These are phyloP conservation scores for Dimocarpus longan DNA, from an alignment of 345 rosid genomes.

Conservation along the genomic window DNA sequence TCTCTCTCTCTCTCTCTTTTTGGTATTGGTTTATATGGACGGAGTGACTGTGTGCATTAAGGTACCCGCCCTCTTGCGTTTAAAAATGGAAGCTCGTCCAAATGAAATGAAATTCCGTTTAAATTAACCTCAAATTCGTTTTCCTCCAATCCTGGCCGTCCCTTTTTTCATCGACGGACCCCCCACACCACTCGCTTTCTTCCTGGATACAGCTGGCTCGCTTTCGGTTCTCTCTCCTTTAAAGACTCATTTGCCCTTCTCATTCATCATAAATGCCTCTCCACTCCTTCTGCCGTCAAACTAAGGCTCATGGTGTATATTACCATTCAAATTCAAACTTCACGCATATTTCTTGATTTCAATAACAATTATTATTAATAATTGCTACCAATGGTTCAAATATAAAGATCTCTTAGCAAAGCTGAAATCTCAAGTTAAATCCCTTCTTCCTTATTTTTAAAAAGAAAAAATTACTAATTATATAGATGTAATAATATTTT, in stretches of 20 bases:
- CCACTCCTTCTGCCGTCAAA: not conserved
- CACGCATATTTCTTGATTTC: too few relatives aligned
- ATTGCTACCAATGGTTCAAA: too few relatives aligned
- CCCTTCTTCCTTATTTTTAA: too few relatives aligned
- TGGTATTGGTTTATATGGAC: not conserved
- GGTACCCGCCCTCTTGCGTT: conserved; percentile 49
- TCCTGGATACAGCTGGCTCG: conserved; percentile 41
- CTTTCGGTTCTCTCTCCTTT: conserved; percentile 17
- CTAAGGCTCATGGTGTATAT: not conserved
- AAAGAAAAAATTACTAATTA: too few relatives aligned
- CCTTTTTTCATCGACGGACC: conserved; percentile 26
- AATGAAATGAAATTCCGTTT: conserved; percentile 43
- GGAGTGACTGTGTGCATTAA: conserved; percentile 11
- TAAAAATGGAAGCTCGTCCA: conserved; percentile 29
- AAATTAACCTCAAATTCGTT: conserved; percentile 38
- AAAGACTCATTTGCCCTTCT: conserved; percentile 28
- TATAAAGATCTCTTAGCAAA: not conserved
- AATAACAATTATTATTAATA: too few relatives aligned
- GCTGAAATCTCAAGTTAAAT: not conserved
- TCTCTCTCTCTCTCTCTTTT: not conserved
- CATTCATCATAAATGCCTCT: too few relatives aligned
- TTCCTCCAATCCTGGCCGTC: conserved; percentile 41
- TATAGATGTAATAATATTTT: too few relatives aligned
- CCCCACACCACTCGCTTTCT: conserved; percentile 31
- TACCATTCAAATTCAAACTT: not conserved